Evolutionary conservation across 2,329 filamentous ascomycete genomes (phyloP), one percentile per base, ranked within the genome.

Genomic region (Coniosporium tulheliwenetii): DNA sequence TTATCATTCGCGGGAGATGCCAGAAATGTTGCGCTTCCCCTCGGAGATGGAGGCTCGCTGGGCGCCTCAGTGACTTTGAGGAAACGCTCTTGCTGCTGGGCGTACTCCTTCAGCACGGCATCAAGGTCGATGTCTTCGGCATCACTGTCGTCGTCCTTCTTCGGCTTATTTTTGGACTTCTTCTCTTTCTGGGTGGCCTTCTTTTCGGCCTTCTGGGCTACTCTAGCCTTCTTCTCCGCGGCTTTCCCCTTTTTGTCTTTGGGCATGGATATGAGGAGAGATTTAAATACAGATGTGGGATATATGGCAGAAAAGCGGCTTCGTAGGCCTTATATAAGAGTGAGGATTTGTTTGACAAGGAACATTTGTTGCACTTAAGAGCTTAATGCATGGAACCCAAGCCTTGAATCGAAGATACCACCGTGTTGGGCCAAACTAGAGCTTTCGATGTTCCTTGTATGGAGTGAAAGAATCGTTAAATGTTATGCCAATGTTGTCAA

Each of bases 121-220:
- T 98, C 91, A 32, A 98, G 73, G 61, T 96, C 91, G 10, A 91
- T 79, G 51, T 95, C 87, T 58, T 96, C 89, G 38, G 73, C 84
- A 57, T 95, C 89, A 55, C 84, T 89, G 58, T 87, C 87, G 26
- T 81, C 81, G 42, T 70, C 59, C 58, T 85, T 66, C 38, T 83
- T 75, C 10, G 69, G 67, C 59, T 81, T 83, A 39, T 59, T 65
- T 52, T 87, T 86, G 51, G 73, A 69, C 61, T 86, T 93, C 60
- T 93, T 93, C 53, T 91, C 85, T 44, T 73, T 73, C 49, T 75
- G 67, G 29, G 67, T 65, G 26, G 81, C 80, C 58, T 94, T 94
- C 61, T 83, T 91, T 55, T 82, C 81, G 59, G 91, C 83, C 64
- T 93, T 93, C n/a, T 69, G 68, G 4, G 71, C 69, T 40, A 69